Evolutionary conservation across 2,329 filamentous ascomycete species (phyloP).

Genomic region (Fusarium robinianum): DNA sequence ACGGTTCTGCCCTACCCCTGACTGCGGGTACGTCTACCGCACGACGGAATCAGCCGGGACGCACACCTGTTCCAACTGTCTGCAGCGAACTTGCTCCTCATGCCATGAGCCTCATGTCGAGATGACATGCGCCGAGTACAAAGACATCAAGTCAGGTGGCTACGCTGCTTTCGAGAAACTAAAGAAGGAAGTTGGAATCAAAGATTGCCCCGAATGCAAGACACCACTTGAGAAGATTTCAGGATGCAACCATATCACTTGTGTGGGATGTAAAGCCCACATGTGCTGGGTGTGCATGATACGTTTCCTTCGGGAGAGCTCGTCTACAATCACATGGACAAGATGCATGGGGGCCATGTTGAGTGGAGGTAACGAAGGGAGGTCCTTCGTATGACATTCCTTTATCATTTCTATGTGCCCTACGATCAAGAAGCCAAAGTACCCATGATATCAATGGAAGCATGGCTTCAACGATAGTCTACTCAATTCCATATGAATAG

Average conservation of each 20-base stretch:
- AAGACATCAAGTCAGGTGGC: background rate
- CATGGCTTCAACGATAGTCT: no score
- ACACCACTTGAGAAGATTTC: background rate
- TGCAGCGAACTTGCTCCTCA: background rate
- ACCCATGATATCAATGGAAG: no score
- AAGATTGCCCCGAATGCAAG: background rate
- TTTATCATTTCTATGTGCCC: no score
- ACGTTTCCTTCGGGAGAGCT: background rate
- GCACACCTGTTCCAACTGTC: background rate
- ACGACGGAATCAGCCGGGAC: background rate
- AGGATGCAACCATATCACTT: conserved; percentile 1
- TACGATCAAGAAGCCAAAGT: no score
- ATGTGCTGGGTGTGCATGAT: background rate
- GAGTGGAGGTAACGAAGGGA: no score
- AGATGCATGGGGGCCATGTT: background rate
- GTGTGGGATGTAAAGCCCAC: background rate
- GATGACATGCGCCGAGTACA: background rate
- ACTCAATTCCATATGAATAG: no score
- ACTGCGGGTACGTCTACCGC: conserved; percentile 5
- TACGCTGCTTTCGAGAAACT: background rate
- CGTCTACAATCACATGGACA: background rate
- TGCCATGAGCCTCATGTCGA: background rate
- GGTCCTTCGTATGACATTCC: no score
- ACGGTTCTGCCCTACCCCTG: conserved; percentile 6
- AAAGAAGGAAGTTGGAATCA: background rate